A percentile compares a stretch with the other conserved stretches of the same genome.
Evolutionary conservation across 345 rosid genomes (phyloP).

Genomic region (Gossypium longicalyx): DNA sequence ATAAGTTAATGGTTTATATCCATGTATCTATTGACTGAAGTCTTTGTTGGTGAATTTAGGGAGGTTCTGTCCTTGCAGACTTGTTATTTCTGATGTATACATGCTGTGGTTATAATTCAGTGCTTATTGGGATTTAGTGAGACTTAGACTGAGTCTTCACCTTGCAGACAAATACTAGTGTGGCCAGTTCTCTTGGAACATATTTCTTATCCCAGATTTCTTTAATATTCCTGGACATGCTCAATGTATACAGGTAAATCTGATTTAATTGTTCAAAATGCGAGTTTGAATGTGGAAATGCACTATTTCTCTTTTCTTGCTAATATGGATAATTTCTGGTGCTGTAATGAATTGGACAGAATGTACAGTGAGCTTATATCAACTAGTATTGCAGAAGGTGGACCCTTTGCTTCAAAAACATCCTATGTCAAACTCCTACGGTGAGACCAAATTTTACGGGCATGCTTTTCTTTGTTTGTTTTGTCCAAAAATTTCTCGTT

Average conservation of each 20-base stretch:
- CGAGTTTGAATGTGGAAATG: background rate
- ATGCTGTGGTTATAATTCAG: background rate
- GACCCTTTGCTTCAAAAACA: conserved; percentile 84
- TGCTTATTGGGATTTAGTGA: background rate
- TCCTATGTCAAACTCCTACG: conserved; percentile 88
- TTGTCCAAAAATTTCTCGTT: background rate
- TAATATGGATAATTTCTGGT: conserved; percentile 7
- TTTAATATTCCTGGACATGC: conserved; percentile 87
- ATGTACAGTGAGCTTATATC: conserved; percentile 99
- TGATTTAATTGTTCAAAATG: background rate
- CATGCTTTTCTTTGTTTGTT: conserved; percentile 13
- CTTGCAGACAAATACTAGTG: conserved; percentile 98
- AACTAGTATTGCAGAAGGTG: conserved; percentile 84
- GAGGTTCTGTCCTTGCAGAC: background rate
- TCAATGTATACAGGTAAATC: conserved; percentile 86
- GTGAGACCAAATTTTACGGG: conserved; percentile 32
- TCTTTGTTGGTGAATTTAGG: background rate
- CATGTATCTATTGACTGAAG: background rate
- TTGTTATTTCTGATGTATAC: conserved; percentile 1
- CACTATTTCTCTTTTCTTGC: background rate
- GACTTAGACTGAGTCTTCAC: background rate
- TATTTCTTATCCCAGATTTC: conserved; percentile 84
- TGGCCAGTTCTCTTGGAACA: conserved; percentile 87
- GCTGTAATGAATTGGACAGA: conserved; percentile 38
- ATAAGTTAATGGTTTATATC: background rate